These are phyloP conservation scores for Sporisorium reilianum DNA, from an alignment of 1,284 basidiomycete genomes.

Conservation along the genomic window DNA sequence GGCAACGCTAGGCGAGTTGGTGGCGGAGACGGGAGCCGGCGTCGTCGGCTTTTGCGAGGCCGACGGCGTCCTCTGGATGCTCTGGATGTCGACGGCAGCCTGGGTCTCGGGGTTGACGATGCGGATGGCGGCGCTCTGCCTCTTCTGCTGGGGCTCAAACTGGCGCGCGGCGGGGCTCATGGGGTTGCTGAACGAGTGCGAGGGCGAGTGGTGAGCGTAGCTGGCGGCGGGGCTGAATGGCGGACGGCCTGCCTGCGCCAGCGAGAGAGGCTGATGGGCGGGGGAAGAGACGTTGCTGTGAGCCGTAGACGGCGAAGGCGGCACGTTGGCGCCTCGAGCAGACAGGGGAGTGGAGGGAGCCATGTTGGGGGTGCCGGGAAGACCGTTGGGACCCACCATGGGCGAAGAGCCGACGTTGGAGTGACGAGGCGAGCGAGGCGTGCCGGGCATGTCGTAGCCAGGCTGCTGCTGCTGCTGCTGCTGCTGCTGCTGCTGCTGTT, in stretches of 20 bases:
- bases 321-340: slow-evolving; percentile 41
- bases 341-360: slow-evolving; percentile 49
- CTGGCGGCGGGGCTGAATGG: slow-evolving; percentile 45
- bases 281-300: slow-evolving; percentile 56
- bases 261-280: slow-evolving; percentile 47
- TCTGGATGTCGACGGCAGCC: slow-evolving; percentile 62
- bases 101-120: slow-evolving; percentile 69
- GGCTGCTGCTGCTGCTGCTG: slow-evolving; percentile 40
- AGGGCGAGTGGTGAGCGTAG: slow-evolving; percentile 57
- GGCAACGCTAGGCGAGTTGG: slow-evolving; percentile 38
- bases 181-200: slow-evolving; percentile 61
- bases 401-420: slow-evolving; percentile 58
- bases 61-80: slow-evolving; percentile 47
- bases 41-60: slow-evolving; percentile 28
- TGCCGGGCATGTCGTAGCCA: slow-evolving; percentile 58
- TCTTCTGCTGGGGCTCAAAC: slow-evolving; percentile 67
- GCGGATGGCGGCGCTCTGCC: slow-evolving; percentile 65
- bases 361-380: slow-evolving; percentile 57
- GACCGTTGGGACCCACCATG: slow-evolving; percentile 53
- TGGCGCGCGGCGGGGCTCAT: slow-evolving; percentile 67
- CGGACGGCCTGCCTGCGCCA: slow-evolving; percentile 44
- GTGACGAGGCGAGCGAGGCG: slow-evolving; percentile 61
- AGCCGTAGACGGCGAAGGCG: slow-evolving; percentile 47
- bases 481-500: slow-evolving; percentile 34
- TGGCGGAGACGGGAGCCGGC: slow-evolving; percentile 29